These are phyloP conservation scores for Cucumis hystrix DNA, from an alignment of 306 rosid species.

Conservation along the genomic window DNA sequence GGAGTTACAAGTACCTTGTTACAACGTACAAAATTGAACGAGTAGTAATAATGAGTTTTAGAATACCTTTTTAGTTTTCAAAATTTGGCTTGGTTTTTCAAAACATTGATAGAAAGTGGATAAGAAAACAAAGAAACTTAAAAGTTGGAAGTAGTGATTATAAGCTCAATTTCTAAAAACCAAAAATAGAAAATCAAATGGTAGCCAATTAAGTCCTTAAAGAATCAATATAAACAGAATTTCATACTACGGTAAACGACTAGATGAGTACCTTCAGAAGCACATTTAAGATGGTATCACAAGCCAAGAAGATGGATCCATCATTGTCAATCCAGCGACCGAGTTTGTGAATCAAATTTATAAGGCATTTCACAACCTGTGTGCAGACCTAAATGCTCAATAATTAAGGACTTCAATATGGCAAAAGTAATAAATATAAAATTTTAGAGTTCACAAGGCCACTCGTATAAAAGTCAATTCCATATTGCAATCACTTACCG, in stretches of 20 bases:
- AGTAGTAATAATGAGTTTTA: background rate
- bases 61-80: too few relatives aligned
- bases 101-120: too few relatives aligned
- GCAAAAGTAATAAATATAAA: background rate
- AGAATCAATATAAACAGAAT: too few relatives aligned
- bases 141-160: too few relatives aligned
- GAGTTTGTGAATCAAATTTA: too few relatives aligned
- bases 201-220: too few relatives aligned
- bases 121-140: too few relatives aligned
- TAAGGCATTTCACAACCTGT: too few relatives aligned
- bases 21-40: background rate
- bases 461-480: background rate
- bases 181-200: too few relatives aligned
- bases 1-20: slow-evolving; percentile 11
- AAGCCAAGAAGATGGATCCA: slow-evolving; percentile 61
- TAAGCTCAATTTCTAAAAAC: too few relatives aligned
- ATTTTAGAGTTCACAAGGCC: background rate
- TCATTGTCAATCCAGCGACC: too few relatives aligned
- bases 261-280: slow-evolving; percentile 57
- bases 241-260: background rate
- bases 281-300: slow-evolving; percentile 75
- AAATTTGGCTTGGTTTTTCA: too few relatives aligned
- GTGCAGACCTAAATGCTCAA: slow-evolving; percentile 9
- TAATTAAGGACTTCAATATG: background rate
- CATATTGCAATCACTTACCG: slow-evolving; percentile 42